Evolutionary conservation across 2,329 filamentous ascomycete species (phyloP).

Genomic region (Pseudocercospora crystallina): DNA sequence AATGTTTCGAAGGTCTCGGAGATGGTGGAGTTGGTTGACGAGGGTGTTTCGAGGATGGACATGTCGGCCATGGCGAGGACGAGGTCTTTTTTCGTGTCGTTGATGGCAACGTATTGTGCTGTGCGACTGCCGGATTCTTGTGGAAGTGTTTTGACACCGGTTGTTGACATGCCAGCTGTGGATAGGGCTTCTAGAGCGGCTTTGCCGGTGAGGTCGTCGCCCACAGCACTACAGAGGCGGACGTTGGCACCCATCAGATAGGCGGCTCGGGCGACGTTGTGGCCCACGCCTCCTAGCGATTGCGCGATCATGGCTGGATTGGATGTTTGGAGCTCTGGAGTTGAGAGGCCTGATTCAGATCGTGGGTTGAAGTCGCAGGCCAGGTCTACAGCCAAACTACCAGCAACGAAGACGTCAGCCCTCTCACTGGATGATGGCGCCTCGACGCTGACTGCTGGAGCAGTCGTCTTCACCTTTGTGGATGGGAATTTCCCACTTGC

Average conservation of each 20-base stretch:
- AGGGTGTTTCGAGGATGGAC: slow-evolving; percentile 65
- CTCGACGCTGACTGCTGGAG: neutral
- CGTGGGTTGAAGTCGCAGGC: slow-evolving; percentile 24
- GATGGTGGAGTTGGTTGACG: slow-evolving; percentile 34
- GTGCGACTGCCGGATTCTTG: slow-evolving; percentile 60
- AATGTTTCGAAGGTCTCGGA: slow-evolving; percentile 45
- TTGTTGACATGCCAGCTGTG: slow-evolving; percentile 62
- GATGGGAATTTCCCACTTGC: too few species aligned
- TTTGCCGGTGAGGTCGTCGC: slow-evolving; percentile 74
- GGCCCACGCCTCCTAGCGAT: slow-evolving; percentile 84
- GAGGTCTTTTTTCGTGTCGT: slow-evolving; percentile 78
- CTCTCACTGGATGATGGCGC: slow-evolving; percentile 9
- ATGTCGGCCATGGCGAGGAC: slow-evolving; percentile 96
- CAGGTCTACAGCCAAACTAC: slow-evolving; percentile 67
- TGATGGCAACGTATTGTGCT: slow-evolving; percentile 88
- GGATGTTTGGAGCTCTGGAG: slow-evolving; percentile 69
- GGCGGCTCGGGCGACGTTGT: slow-evolving; percentile 85
- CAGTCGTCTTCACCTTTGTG: too few species aligned
- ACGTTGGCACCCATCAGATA: slow-evolving; percentile 67
- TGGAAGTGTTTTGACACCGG: slow-evolving; percentile 56
- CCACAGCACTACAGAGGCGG: slow-evolving; percentile 76
- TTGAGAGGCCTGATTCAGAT: slow-evolving; percentile 39
- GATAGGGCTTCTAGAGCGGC: slow-evolving; percentile 68
- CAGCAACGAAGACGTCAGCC: slow-evolving; percentile 78
- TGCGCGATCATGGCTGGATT: slow-evolving; percentile 81